Evolutionary conservation across 495 filamentous ascomycete species (phyloP).

Genomic region (Aspergillus hancockii): DNA sequence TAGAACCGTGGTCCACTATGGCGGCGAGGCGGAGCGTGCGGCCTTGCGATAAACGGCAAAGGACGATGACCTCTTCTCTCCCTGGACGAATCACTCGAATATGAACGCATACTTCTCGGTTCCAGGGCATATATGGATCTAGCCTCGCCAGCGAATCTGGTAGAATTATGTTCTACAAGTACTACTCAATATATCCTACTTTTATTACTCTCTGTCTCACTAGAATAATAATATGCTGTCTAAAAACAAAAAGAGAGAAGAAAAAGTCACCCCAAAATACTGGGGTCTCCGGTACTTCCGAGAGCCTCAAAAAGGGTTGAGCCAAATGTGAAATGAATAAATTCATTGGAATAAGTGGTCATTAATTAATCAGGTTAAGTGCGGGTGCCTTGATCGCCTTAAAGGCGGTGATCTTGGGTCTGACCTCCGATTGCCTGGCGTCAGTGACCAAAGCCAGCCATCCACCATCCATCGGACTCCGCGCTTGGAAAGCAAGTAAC

Average conservation of each 20-base stretch:
- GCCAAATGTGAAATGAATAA: neutral
- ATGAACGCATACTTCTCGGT: no score
- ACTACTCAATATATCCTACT: neutral
- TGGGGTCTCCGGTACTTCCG: neutral
- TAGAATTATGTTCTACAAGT: no score
- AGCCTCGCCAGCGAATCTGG: neutral
- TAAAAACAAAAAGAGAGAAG: slow-evolving; percentile 10
- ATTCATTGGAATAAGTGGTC: no score
- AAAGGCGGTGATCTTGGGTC: neutral
- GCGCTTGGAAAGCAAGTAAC: neutral
- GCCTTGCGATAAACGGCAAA: slow-evolving; percentile 38
- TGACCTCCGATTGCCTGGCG: neutral
- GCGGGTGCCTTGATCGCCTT: slow-evolving; percentile 12
- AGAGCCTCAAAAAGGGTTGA: neutral
- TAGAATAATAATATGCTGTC: slow-evolving; percentile 12
- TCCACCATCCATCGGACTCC: neutral
- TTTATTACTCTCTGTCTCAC: no score
- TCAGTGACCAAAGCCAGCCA: neutral
- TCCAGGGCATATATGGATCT: no score
- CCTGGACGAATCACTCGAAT: neutral
- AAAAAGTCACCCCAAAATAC: slow-evolving; percentile 6
- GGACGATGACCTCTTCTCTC: neutral
- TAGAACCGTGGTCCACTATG: slow-evolving; percentile 5
- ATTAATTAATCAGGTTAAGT: slow-evolving; percentile 4
- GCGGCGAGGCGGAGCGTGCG: slow-evolving; percentile 4